A percentile compares a stretch with the other conserved stretches of the same genome.
These are phyloP conservation scores for Cyberlindnera lachancei DNA, from an alignment of 805 yeast genomes.

Conservation along the genomic window DNA sequence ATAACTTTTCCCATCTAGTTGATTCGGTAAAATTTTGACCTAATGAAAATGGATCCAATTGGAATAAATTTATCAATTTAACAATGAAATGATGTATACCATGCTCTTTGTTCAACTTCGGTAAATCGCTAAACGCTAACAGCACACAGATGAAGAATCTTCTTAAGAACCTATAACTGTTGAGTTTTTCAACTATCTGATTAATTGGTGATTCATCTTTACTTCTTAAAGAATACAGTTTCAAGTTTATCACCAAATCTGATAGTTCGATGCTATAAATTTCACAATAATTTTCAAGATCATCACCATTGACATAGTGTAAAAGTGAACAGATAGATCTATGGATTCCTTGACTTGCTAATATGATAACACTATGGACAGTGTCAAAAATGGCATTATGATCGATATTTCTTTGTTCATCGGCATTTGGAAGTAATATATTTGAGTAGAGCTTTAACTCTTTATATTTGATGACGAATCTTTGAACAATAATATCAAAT, in stretches of 20 bases:
- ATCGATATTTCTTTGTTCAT: not conserved
- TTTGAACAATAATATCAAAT: slow-evolving; percentile 22
- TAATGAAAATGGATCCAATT: slow-evolving; percentile 1
- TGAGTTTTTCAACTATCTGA: slow-evolving; percentile 24
- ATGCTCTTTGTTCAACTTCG: too few species aligned
- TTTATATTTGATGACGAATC: slow-evolving; percentile 22
- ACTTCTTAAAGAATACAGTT: not conserved
- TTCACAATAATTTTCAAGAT: slow-evolving; percentile 34
- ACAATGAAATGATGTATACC: slow-evolving; percentile 11
- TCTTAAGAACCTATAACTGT: slow-evolving; percentile 30
- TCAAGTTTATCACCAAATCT: slow-evolving; percentile 22
- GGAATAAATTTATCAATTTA: slow-evolving; percentile 5
- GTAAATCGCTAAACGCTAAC: slow-evolving; percentile 24
- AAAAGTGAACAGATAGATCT: slow-evolving; percentile 22
- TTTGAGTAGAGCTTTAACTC: slow-evolving; percentile 23
- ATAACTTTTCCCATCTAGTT: too few species aligned
- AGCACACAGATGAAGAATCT: slow-evolving; percentile 37
- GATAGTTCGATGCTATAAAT: slow-evolving; percentile 31
- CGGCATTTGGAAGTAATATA: slow-evolving; percentile 6
- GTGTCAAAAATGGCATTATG: slow-evolving; percentile 8
- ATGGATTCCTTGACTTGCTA: slow-evolving; percentile 26
- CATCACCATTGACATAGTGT: slow-evolving; percentile 24
- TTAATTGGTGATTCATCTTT: slow-evolving; percentile 9
- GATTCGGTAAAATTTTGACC: slow-evolving; percentile 1
- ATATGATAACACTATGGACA: slow-evolving; percentile 26